Evolutionary conservation across 139 green algal genomes (phyloP).

Genomic region (Picochlorum sp.): DNA sequence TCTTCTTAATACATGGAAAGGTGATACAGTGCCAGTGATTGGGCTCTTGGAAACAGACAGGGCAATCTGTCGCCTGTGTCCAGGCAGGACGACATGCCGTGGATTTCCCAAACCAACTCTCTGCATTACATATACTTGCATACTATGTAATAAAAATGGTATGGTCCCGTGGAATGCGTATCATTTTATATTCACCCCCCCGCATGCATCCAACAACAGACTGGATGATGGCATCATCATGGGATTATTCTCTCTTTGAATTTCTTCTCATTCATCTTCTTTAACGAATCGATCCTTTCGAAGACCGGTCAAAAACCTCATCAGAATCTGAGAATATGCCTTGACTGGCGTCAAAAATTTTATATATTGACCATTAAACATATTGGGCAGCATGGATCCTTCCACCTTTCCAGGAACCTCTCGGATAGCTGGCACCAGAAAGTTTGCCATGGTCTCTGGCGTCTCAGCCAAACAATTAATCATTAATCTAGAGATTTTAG

Average conservation of each 20-base stretch:
- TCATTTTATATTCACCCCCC: too few species aligned
- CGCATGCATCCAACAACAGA: too few species aligned
- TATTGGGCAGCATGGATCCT: constrained; percentile 51
- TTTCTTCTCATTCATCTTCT: constrained; percentile 36
- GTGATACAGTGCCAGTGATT: too few species aligned
- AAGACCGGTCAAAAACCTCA: constrained; percentile 41
- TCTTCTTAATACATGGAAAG: too few species aligned
- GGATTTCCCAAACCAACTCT: constrained; percentile 5
- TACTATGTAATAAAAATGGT: not conserved
- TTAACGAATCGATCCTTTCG: constrained; percentile 64
- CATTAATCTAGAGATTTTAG: constrained; percentile 78
- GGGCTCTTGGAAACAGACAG: too few species aligned
- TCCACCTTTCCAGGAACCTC: constrained; percentile 34
- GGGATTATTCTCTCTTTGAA: too few species aligned
- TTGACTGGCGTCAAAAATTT: constrained; percentile 46
- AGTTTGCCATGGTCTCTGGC: constrained; percentile 53
- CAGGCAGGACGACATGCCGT: too few species aligned
- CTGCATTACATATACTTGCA: not conserved
- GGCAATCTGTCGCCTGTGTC: too few species aligned
- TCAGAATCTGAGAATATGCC: constrained; percentile 73
- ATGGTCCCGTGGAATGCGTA: not conserved
- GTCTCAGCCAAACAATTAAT: constrained; percentile 89
- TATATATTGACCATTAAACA: constrained; percentile 26
- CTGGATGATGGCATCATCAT: too few species aligned
- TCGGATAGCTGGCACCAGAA: constrained; percentile 75